Conservation (phyloP, 441 rosid genomes). For the Daphne laureola region DNA sequence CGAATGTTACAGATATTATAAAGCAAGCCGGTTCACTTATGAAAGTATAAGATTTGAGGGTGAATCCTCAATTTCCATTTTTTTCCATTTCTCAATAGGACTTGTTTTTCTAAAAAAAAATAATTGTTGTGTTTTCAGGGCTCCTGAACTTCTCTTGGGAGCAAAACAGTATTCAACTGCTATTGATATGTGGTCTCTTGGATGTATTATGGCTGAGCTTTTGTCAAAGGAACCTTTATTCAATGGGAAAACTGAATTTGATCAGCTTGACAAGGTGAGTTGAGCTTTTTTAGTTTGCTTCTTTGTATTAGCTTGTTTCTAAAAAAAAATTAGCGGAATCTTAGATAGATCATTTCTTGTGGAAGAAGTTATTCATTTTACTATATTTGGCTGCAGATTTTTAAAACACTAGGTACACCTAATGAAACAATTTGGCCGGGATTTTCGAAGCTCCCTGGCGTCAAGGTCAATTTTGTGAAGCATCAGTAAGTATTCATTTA, state of each 20-base stretch:
- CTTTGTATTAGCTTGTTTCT: neutral
- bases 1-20: no score
- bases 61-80: no score
- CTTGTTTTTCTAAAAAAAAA: no score
- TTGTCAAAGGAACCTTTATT: slow-evolving; percentile 82
- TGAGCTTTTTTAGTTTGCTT: slow-evolving; percentile 3
- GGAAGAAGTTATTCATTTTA: slow-evolving; percentile 8
- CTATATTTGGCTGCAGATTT: slow-evolving; percentile 46
- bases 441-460: slow-evolving; percentile 86
- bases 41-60: no score
- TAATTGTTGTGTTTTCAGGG: slow-evolving; percentile 49
- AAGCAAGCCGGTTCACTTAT: no score
- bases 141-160: slow-evolving; percentile 98
- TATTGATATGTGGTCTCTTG: slow-evolving; percentile 99
- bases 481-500: slow-evolving; percentile 71
- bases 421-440: slow-evolving; percentile 97
- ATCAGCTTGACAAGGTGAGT: slow-evolving; percentile 96
- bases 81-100: neutral
- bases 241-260: slow-evolving; percentile 93
- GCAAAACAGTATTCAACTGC: slow-evolving; percentile 92
- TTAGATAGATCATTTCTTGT: no score
- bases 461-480: slow-evolving; percentile 94
- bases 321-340: no score
- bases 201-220: slow-evolving; percentile 97
- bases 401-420: slow-evolving; percentile 87